Evolutionary conservation across 2,329 filamentous ascomycete genomes (phyloP), one percentile per base, ranked within the genome.

Genomic region (Pseudovirgaria hyperparasitica): DNA sequence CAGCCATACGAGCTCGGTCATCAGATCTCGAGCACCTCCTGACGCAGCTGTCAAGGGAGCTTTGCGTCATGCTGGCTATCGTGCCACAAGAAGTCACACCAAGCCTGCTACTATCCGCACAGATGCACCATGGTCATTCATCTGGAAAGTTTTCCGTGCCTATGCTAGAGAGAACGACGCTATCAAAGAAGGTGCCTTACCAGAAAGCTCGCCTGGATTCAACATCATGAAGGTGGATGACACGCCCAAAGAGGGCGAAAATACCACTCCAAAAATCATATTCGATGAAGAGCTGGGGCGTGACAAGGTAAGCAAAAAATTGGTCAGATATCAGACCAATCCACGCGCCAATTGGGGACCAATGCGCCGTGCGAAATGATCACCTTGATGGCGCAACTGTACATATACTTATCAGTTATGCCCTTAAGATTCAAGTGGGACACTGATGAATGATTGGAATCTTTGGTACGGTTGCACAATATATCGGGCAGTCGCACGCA

Each of bases 271-370:
- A 23, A 13, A 23, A 50, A 69, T 85, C 31, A 70, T 76, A 1
- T 96, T 98, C 49, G 76, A 96, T 48, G 82, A 90, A 38, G 51
- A 63, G 29, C 63, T 94, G 9, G 87, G 86, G 1, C 76, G 65
- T 40, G 76, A 82, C 33, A 68, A 62, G 35, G 67, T 70, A 28
- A 46, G 43, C 28, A 76, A 71, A 48, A 78, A 76, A 37, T 64
- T 92, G 23, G 74, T 92, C 28, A 67, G 87, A 36, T 98, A 94
- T 54, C 90, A 93, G 59, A 59, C 76, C 34, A 96, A 96, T 48
- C 90, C 90, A 23, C 65, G 78, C 33, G 76, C 84, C 45, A 90
- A 96, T 51, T 98, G 90, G 90, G 90, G 90, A 0, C 90, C 90
- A 1, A 73, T 92, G 72, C 49, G 52, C 18, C 53, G 60, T 31